Evolutionary conservation across 805 yeast species (phyloP).

Genomic region (Torulaspora microellipsoides): DNA sequence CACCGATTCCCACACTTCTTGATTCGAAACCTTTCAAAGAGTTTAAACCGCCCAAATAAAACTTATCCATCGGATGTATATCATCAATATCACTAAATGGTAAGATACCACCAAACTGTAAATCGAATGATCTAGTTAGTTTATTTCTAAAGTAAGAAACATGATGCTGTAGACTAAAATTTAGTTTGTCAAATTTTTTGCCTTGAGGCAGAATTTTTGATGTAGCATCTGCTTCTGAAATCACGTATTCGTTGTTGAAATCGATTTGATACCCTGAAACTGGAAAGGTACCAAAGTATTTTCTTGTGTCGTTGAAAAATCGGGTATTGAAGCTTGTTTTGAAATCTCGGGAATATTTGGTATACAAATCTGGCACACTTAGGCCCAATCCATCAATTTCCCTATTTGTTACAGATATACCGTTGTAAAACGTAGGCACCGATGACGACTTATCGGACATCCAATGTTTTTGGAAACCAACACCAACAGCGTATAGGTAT

Average conservation of each 20-base stretch:
- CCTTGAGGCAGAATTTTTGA: slow-evolving; percentile 26
- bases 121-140: slow-evolving; percentile 45
- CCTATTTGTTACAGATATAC: slow-evolving; percentile 58
- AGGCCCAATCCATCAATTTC: slow-evolving; percentile 51
- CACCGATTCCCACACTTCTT: slow-evolving; percentile 55
- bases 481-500: slow-evolving; percentile 38
- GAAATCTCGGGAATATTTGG: slow-evolving; percentile 45
- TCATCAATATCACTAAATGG: slow-evolving; percentile 29
- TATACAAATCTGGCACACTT: slow-evolving; percentile 30
- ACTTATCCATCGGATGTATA: slow-evolving; percentile 64
- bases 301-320: slow-evolving; percentile 42
- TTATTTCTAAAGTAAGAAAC: slow-evolving; percentile 42
- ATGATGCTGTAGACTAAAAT: slow-evolving; percentile 24
- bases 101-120: slow-evolving; percentile 49
- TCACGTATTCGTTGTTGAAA: slow-evolving; percentile 45
- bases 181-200: slow-evolving; percentile 31
- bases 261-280: slow-evolving; percentile 41
- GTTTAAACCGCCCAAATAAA: slow-evolving; percentile 65
- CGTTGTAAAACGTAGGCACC: slow-evolving; percentile 39
- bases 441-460: slow-evolving; percentile 11
- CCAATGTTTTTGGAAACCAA: slow-evolving; percentile 48
- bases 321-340: slow-evolving; percentile 49
- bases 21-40: slow-evolving; percentile 61
- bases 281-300: slow-evolving; percentile 41
- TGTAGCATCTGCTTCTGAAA: slow-evolving; percentile 30